Base-by-base conservation (phyloP, 2,329 filamentous ascomycete species). In the Penicillium sclerotigenum region DNA sequence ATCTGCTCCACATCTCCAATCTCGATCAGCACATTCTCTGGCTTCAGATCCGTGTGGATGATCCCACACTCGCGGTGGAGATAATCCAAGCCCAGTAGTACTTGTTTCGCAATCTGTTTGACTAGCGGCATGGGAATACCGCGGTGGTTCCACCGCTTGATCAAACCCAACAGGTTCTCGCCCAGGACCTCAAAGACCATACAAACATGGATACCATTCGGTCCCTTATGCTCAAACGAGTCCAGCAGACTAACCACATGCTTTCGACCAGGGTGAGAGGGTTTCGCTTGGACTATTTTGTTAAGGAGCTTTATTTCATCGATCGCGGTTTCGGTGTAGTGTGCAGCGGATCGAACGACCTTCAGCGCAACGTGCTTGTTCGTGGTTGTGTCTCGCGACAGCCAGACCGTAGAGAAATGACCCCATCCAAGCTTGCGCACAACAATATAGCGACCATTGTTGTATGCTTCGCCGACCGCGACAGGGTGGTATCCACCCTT, bases 181-280 rank as follows among this genome's bases (percentile, higher is more conserved):
- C 94, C 94, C 54, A 99, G 77, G 4, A 99, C 94, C 75, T 99
- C 94, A 68, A 99, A 99, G 8, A 99, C 94, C 93, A 99, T 97
- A 80, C 94, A 99, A 57, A 97, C 91, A 71, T 99, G 94, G 49
- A 91, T 89, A 46, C 94, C 94, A 70, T 99, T 95, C 41, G 93
- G 93, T 10, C 94, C 94, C 75, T 95, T 95, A 79, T 97, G 94
- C 73, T 97, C 93, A 74, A 99, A 99, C 0, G 91, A 96, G 75
- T 97, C 93, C 66, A 97, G 83, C 37, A 99, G 82, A 74, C 91
- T 96, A 73, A 99, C 94, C 62, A 97, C 94, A 70, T 97, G 93
- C 74, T 90, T 90, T 65, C 93, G 88, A 70, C 94, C 94, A 24
- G 94, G 93, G 72, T 99, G 94, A 67, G 92, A 85, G 38, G 92